phyloP scores from a whole-genome alignment of 208 protist genomes.

The Crithidia acanthocephali region DNA sequence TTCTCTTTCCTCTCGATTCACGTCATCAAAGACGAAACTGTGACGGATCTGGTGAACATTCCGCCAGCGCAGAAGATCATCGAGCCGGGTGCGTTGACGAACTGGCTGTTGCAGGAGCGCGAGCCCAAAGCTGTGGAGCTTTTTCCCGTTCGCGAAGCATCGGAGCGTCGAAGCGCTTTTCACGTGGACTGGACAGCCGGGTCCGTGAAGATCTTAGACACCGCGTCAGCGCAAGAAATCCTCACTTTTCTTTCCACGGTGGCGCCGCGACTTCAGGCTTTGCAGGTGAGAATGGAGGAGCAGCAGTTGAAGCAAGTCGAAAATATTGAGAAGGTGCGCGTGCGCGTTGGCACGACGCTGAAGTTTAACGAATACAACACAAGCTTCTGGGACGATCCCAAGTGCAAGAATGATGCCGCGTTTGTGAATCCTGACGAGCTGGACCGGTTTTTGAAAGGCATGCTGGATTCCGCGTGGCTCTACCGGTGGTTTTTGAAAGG shows the following conservation, averaged over 20 bases:
- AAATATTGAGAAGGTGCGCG: conserved; percentile 73
- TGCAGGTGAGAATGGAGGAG: conserved; percentile 89
- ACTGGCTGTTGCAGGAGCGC: conserved; percentile 80
- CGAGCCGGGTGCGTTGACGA: conserved; percentile 67
- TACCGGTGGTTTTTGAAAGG: conserved; percentile 88
- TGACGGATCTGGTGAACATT: conserved; percentile 48
- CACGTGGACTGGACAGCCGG: conserved; percentile 87
- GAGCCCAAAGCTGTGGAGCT: conserved; percentile 59
- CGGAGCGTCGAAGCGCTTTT: conserved; percentile 61
- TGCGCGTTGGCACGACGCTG: conserved; percentile 72
- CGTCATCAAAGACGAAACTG: conserved; percentile 75
- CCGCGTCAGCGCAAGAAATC: conserved; percentile 85
- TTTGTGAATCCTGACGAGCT: conserved; percentile 84
- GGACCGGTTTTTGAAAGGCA: conserved; percentile 64
- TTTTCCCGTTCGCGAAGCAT: conserved; percentile 37
- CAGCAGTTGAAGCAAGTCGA: conserved; percentile 72
- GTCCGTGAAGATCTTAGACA: conserved; percentile 87
- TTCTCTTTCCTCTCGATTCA: conserved; percentile 94
- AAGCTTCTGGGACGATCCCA: conserved; percentile 86
- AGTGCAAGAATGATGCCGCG: conserved; percentile 49
- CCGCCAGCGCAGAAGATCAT: conserved; percentile 50
- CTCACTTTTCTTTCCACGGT: conserved; percentile 86
- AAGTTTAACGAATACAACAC: conserved; percentile 86
- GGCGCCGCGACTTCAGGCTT: conserved; percentile 85
- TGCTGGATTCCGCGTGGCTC: conserved; percentile 74